phyloP scores from a whole-genome alignment of 2,329 filamentous ascomycete species.

The Beauveria sp. region DNA sequence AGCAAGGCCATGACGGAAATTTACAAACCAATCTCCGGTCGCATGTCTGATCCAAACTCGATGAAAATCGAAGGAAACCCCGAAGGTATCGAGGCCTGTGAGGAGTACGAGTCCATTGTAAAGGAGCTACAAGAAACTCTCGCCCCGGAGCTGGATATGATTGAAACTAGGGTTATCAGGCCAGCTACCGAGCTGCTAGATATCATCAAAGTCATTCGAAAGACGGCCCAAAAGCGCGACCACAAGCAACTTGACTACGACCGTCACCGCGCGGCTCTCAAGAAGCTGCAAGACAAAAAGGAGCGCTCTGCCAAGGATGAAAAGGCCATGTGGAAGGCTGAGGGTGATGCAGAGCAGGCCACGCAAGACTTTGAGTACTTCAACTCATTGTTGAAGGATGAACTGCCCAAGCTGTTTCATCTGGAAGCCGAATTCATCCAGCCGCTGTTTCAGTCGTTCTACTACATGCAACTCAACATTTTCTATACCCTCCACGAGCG shows the following conservation, averaged over 20 bases:
- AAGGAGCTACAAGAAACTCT: conserved; percentile 83
- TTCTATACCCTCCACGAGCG: conserved; percentile 97
- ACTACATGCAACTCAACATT: conserved; percentile 99
- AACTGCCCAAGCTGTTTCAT: conserved; percentile 82
- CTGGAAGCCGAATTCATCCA: conserved; percentile 93
- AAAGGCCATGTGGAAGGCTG: conserved; percentile 92
- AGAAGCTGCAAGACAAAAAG: conserved; percentile 97
- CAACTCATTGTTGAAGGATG: conserved; percentile 93
- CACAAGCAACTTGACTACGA: conserved; percentile 98
- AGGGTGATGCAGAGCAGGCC: conserved; percentile 81
- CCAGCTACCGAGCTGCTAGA: conserved; percentile 90
- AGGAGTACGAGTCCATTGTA: conserved; percentile 91
- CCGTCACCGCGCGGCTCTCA: conserved; percentile 70
- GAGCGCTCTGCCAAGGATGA: conserved; percentile 95
- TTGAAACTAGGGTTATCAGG: conserved; percentile 81
- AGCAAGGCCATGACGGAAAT: conserved; percentile 92
- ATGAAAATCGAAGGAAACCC: conserved; percentile 76
- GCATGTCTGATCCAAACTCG: conserved; percentile 86
- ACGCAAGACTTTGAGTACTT: conserved; percentile 98
- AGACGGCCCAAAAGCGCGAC: conserved; percentile 80
- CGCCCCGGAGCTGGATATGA: conserved; percentile 93
- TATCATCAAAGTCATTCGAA: conserved; percentile 91
- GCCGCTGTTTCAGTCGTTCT: conserved; percentile 96
- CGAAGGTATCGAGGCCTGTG: conserved; percentile 89
- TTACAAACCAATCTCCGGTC: conserved; percentile 96